Evolutionary conservation across 495 filamentous ascomycete genomes (phyloP).

Genomic region (Durotheca rogersii): DNA sequence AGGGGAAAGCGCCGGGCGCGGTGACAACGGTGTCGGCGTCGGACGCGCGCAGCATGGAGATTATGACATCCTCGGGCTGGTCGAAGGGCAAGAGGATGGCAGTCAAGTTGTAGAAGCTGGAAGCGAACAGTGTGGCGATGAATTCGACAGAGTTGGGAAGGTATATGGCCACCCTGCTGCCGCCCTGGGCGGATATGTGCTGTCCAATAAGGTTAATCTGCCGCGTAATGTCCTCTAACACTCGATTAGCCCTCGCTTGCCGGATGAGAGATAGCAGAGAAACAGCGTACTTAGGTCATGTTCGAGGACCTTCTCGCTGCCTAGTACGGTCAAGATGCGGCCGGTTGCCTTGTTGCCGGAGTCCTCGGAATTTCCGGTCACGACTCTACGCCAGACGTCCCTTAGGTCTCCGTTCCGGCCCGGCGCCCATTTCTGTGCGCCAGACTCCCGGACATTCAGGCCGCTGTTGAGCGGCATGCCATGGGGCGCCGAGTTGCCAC

Average conservation of each 20-base stretch:
- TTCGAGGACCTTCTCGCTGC: constrained; percentile 69
- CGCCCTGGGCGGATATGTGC: constrained; percentile 64
- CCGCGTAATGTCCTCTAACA: constrained; percentile 65
- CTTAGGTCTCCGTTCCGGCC: constrained; percentile 88
- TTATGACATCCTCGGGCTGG: constrained; percentile 62
- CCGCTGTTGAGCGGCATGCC: constrained; percentile 80
- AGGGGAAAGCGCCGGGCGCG: constrained; percentile 81
- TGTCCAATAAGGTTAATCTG: constrained; percentile 87
- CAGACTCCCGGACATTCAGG: constrained; percentile 80
- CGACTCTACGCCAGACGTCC: constrained; percentile 84
- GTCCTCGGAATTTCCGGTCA: constrained; percentile 61
- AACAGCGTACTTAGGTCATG: constrained; percentile 57
- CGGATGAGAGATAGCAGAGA: neutral
- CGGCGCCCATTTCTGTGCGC: constrained; percentile 74
- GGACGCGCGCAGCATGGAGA: constrained; percentile 66
- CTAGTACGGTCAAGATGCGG: constrained; percentile 78
- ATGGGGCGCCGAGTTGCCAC: constrained; percentile 78
- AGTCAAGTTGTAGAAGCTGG: constrained; percentile 77
- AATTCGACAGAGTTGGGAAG: constrained; percentile 92
- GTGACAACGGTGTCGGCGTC: constrained; percentile 80
- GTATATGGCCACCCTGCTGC: constrained; percentile 83
- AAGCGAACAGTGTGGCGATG: constrained; percentile 61
- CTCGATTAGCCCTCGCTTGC: constrained; percentile 12
- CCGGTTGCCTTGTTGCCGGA: constrained; percentile 63
- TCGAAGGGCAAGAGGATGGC: constrained; percentile 84